Evolutionary conservation across 2,329 filamentous ascomycete species (phyloP).

Genomic region (Truncatella angustata): DNA sequence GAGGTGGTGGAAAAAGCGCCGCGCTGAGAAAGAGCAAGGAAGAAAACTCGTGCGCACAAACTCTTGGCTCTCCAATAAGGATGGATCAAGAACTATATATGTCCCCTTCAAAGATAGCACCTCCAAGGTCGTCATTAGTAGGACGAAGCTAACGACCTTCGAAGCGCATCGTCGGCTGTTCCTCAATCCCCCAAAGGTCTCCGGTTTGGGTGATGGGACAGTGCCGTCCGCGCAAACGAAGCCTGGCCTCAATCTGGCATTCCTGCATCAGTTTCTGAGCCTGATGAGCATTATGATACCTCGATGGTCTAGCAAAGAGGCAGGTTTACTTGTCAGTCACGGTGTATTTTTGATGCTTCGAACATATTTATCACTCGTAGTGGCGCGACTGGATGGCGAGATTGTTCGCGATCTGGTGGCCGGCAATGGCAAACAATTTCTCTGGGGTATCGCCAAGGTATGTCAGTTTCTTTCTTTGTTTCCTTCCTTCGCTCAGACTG

Average conservation of each 20-base stretch:
- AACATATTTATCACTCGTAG: constrained; percentile 90
- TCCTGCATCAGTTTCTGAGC: constrained; percentile 94
- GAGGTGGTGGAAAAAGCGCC: constrained; percentile 70
- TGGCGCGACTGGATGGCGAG: constrained; percentile 90
- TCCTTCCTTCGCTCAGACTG: neutral
- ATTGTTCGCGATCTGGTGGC: constrained; percentile 96
- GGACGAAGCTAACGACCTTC: constrained; percentile 90
- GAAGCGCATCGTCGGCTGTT: constrained; percentile 94
- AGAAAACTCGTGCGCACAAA: constrained; percentile 82
- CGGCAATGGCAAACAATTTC: constrained; percentile 83
- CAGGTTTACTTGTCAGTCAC: constrained; percentile 84
- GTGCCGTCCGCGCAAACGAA: constrained; percentile 90
- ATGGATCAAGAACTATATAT: constrained; percentile 91
- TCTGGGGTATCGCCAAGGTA: constrained; percentile 82
- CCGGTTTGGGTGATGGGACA: constrained; percentile 69
- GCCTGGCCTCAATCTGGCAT: constrained; percentile 90
- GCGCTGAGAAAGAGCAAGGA: constrained; percentile 79
- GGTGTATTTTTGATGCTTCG: constrained; percentile 85
- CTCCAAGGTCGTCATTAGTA: constrained; percentile 85
- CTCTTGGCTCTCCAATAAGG: constrained; percentile 89
- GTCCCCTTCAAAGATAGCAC: constrained; percentile 88
- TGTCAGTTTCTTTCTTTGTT: constrained; percentile 16
- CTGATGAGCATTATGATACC: constrained; percentile 98
- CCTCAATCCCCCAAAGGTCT: constrained; percentile 82
- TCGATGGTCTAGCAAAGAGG: constrained; percentile 92